Evolutionary conservation across 106 monocot genomes (phyloP), one percentile per base, ranked within the genome.

Genomic region (Phalaenopsis aphrodite): DNA sequence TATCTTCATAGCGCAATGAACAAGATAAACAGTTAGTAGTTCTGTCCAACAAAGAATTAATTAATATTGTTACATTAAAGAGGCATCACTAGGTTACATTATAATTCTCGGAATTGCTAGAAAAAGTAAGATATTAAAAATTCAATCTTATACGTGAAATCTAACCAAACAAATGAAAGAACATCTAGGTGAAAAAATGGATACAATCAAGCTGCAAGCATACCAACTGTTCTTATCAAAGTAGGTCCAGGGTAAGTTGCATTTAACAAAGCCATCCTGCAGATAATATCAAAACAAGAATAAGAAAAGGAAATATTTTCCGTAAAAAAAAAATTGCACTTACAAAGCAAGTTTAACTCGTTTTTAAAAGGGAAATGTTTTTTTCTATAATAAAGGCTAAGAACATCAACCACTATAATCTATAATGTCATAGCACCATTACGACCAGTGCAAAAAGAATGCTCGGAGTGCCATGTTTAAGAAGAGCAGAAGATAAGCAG

Each of bases 261-360:
- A 65, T 65, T 65, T 24, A 65, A 65, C 64, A 65, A 24, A 65
- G 23, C 64, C 64, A 65, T 65, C 64, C 64, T 65, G 64, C 64
- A 65, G 64, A 65, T 65, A 61, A 61, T 61, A 21, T 4, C 21
- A 65, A 65, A 65, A 65, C 64, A 65, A 23, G 9, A 65, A 24
- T 21, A 24, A 65, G 64, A 23, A 21, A 65, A 61, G 6, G 24
- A 65, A 2, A 61, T 24, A 65, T 65, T 65, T 23, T n/a, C 64
- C 64, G 23, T 65, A 9, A 65, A 61, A 61, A 61, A 61, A 21
- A 12, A 52, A 12, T 52, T 10, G 52, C 14, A 14, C 14, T 52
- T 12, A 52, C 52, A 12, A 52, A 52, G 52, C 52, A 52, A 52
- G 52, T 10, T 12, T 15, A 52, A 52, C 12, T 52, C 52, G 52